phyloP scores from a whole-genome alignment of 108 stramenopile species.

The Pelagomonas calceolata region DNA sequence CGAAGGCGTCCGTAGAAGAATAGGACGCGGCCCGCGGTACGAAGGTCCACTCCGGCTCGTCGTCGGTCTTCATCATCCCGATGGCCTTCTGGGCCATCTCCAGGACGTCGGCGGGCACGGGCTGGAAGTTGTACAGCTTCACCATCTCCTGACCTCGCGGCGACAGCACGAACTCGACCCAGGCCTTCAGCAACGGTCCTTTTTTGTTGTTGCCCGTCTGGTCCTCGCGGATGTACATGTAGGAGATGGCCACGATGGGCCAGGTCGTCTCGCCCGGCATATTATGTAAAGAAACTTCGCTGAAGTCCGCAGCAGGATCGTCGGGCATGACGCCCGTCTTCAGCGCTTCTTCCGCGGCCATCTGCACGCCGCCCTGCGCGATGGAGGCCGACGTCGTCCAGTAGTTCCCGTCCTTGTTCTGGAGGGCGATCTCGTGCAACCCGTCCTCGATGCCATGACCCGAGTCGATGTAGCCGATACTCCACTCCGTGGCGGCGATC shows the following conservation, averaged over 20 bases:
- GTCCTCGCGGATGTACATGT: conserved; percentile 63
- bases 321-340: conserved; percentile 33
- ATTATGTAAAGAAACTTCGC: conserved; percentile 31
- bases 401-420: conserved; percentile 50
- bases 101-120: conserved; percentile 15
- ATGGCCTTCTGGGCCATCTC: conserved; percentile 26
- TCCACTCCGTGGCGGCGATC: conserved; percentile 40
- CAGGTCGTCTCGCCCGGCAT: conserved; percentile 46
- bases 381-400: conserved; percentile 44
- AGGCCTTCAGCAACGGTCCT: conserved; percentile 36
- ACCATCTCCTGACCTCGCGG: no score
- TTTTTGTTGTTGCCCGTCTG: conserved; percentile 6
- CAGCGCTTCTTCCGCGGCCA: neutral
- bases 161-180: conserved; percentile 26
- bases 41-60: no score
- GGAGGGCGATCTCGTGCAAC: conserved; percentile 53
- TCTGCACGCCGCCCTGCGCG: conserved; percentile 43
- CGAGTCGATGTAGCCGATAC: conserved; percentile 71
- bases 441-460: conserved; percentile 60
- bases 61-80: no score
- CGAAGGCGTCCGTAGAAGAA: no score
- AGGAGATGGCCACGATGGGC: conserved; percentile 68
- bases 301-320: conserved; percentile 46
- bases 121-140: conserved; percentile 21
- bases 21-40: no score